phyloP scores from a whole-genome alignment of 306 rosid species.

The Lithocarpus polystachyus region DNA sequence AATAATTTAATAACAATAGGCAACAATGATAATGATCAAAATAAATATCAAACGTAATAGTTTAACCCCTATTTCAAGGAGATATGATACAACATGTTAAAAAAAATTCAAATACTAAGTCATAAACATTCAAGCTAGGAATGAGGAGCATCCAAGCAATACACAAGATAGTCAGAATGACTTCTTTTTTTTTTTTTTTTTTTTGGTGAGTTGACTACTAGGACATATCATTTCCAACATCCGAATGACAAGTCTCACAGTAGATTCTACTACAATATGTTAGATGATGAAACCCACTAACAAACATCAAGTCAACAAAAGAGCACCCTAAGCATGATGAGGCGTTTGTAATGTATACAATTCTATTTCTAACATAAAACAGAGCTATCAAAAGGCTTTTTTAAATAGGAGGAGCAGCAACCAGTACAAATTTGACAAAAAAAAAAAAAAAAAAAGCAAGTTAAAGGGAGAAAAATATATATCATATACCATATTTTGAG shows the following conservation, averaged over 20 bases:
- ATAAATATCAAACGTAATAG: neutral
- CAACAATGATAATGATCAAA: neutral
- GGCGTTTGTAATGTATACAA: neutral
- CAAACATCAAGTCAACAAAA: neutral
- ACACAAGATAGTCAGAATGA: neutral
- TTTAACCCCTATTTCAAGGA: neutral
- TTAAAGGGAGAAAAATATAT: neutral
- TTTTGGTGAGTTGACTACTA: too few relatives aligned
- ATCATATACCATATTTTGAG: conserved; percentile 39
- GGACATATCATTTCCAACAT: neutral
- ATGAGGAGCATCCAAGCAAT: neutral
- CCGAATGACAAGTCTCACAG: neutral
- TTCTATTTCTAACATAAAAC: neutral
- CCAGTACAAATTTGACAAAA: neutral
- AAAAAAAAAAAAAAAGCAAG: neutral
- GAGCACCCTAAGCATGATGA: neutral
- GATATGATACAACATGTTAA: neutral
- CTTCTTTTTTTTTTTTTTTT: too few relatives aligned
- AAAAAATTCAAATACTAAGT: neutral
- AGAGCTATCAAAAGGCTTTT: neutral
- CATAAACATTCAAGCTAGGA: neutral
- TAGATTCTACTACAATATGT: neutral
- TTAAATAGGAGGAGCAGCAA: neutral
- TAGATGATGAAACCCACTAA: neutral
- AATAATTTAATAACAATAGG: neutral